phyloP scores from a whole-genome alignment of 1,284 basidiomycete genomes.

The Hortiboletus rubellus region DNA sequence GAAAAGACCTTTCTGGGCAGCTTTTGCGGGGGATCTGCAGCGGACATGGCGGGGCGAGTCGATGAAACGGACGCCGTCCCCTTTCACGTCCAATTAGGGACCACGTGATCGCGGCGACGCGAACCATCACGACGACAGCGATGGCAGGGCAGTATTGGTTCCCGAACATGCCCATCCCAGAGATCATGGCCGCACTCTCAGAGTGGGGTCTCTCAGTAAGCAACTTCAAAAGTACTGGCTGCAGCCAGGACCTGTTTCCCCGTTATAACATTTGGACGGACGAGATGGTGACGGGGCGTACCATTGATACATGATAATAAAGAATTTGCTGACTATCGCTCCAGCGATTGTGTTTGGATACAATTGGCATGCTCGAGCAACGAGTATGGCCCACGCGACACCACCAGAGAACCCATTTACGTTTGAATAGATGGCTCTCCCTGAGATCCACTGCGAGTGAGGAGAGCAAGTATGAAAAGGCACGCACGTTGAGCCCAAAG shows the following conservation, averaged over 20 bases:
- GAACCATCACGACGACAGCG: background rate
- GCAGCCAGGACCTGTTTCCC: slow-evolving; percentile 85
- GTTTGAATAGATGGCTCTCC: slow-evolving; percentile 96
- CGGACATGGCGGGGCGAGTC: slow-evolving; percentile 5
- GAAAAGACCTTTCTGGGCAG: slow-evolving; percentile 15
- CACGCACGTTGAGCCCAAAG: slow-evolving; percentile 93
- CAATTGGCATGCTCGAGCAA: slow-evolving; percentile 97
- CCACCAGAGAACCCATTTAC: slow-evolving; percentile 98
- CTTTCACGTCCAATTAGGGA: slow-evolving; percentile 14
- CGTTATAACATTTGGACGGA: slow-evolving; percentile 5
- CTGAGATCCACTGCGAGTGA: slow-evolving; percentile 41
- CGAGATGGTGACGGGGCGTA: slow-evolving; percentile 37
- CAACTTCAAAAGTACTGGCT: slow-evolving; percentile 91
- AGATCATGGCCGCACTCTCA: slow-evolving; percentile 60
- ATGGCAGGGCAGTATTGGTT: slow-evolving; percentile 52
- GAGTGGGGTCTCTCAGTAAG: slow-evolving; percentile 67
- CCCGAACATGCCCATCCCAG: slow-evolving; percentile 60
- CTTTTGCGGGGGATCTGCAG: background rate
- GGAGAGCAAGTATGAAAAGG: slow-evolving; percentile 2
- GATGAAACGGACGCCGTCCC: slow-evolving; percentile 13
- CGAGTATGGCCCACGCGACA: slow-evolving; percentile 98
- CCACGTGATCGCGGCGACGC: slow-evolving; percentile 27
- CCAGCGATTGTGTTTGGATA: slow-evolving; percentile 96
- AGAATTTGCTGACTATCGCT: slow-evolving; percentile 95
- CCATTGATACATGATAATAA: slow-evolving; percentile 98